Evolutionary conservation across 2,329 filamentous ascomycete species (phyloP), one percentile per base, ranked within the genome.

Genomic region (Paecilomyces sp.): DNA sequence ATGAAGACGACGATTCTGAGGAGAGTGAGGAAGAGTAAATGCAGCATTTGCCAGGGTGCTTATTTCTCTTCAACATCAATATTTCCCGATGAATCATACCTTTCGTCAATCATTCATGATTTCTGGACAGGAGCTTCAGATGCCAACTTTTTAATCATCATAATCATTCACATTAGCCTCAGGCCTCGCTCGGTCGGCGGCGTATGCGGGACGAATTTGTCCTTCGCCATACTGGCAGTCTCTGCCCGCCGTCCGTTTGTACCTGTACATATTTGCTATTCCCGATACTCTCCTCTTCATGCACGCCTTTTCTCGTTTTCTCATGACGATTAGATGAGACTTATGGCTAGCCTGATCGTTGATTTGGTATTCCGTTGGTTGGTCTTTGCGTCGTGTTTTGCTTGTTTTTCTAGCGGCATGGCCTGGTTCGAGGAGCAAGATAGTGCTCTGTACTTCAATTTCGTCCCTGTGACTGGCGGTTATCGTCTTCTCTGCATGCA

Each of bases 21-120:
- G 79, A 80, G 68, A 80, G 78, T 61, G 79, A 80, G 64, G 78
- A 80, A 63, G 79, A 81, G 70, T 80, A 73, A 69, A 65, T 63
- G 53, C 50, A 55, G 22, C 24, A 31, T 56, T 28, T 25, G 30
- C 34, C 22, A 11, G 24, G 4, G 15, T 30, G 7, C 13, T 25
- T 28, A 2, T 13, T 22, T 53, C 24, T 25, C 51, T 22, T 47
- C 13, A 47, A 53, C 8, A 13, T 53, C 28, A 53, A 53, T 53
- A 25, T n/a, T 25, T 53, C 51, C 12, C 12, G 18, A 33, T 33
- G 31, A 22, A 18, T 18, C 13, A 18, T 47, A 18, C 13, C 41
- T 3, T 47, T 47, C 41, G 41, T 47, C n/a, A 15, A 18, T 18
- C n/a, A 4, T 7, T n/a, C 15, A 31, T 47, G 36, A 15, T 8